phyloP scores from a whole-genome alignment of 192 early-diverging fungal species.

The Phycomyces blakesleeanus region DNA sequence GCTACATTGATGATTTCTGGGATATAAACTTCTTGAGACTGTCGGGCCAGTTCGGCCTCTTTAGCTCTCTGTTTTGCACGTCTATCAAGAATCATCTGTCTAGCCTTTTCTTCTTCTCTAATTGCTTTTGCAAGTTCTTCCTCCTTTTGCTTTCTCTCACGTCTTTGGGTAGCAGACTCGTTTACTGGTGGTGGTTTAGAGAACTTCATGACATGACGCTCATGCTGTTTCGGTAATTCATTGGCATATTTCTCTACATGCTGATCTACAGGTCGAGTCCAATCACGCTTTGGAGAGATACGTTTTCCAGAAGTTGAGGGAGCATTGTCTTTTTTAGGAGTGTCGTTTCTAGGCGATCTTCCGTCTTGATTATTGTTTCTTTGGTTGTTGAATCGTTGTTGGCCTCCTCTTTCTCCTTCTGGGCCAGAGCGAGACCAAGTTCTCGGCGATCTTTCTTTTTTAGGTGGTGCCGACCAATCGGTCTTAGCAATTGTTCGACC shows the following conservation, averaged over 20 bases:
- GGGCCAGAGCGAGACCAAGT: neutral
- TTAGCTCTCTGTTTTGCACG: constrained; percentile 16
- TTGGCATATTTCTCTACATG: constrained; percentile 32
- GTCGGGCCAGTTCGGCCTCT: constrained; percentile 13
- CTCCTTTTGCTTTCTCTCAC: constrained; percentile 25
- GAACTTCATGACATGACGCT: constrained; percentile 31
- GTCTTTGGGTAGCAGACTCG: constrained; percentile 17
- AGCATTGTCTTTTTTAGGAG: neutral
- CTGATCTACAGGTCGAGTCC: constrained; percentile 20
- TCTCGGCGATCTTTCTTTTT: neutral
- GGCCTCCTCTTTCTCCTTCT: neutral
- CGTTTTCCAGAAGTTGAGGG: neutral
- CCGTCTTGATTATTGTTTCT: neutral
- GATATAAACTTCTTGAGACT: constrained; percentile 65
- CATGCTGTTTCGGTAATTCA: constrained; percentile 15
- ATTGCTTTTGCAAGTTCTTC: constrained; percentile 15
- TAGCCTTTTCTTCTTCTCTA: constrained; percentile 16
- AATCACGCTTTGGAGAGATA: constrained; percentile 15
- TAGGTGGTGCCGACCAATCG: neutral
- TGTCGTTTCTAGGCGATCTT: neutral
- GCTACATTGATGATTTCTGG: constrained; percentile 81
- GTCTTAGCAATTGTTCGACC: neutral
- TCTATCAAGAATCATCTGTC: constrained; percentile 6
- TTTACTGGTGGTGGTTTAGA: constrained; percentile 14
- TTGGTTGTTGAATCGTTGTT: neutral